phyloP scores from a whole-genome alignment of 2,329 filamentous ascomycete genomes.

The Exophiala sp. region DNA sequence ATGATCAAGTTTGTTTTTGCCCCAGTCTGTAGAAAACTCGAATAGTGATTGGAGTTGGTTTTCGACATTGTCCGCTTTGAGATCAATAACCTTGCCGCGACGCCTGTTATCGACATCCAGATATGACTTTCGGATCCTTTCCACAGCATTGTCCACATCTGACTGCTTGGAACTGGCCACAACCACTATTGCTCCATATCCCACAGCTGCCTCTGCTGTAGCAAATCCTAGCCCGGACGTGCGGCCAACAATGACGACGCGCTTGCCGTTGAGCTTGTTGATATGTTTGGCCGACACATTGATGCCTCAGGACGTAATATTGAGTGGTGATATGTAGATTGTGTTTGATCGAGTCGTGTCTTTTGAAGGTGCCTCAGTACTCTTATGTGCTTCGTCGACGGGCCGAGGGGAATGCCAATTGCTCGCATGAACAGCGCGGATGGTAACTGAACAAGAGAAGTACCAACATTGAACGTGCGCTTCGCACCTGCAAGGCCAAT shows the following conservation, averaged over 20 bases:
- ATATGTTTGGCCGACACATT: slow-evolving; percentile 28
- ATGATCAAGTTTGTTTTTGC: slow-evolving; percentile 42
- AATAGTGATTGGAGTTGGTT: slow-evolving; percentile 41
- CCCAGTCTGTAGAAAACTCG: slow-evolving; percentile 32
- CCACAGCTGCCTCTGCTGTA: slow-evolving; percentile 47
- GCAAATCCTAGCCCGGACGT: slow-evolving; percentile 49
- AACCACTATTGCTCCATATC: slow-evolving; percentile 45
- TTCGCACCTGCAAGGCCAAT: no score
- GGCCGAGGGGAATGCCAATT: no score
- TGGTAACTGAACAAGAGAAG: no score
- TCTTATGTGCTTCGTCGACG: no score
- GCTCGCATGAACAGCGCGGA: no score
- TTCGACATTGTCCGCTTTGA: slow-evolving; percentile 42
- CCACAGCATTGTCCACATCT: slow-evolving; percentile 38
- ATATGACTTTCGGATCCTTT: slow-evolving; percentile 40
- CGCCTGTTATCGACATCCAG: slow-evolving; percentile 34
- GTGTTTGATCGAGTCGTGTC: no score
- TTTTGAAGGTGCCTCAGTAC: no score
- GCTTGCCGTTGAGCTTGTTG: slow-evolving; percentile 42
- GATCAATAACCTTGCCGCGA: slow-evolving; percentile 41
- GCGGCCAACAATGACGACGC: slow-evolving; percentile 49
- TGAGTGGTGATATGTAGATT: no score
- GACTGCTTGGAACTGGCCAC: slow-evolving; percentile 42
- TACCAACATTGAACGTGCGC: no score
- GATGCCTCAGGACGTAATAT: no score